Percentiles rank a stretch among this genome's conserved stretches.
Conservation (phyloP, 2,329 filamentous ascomycete species). For the Trichoderma sp. region DNA sequence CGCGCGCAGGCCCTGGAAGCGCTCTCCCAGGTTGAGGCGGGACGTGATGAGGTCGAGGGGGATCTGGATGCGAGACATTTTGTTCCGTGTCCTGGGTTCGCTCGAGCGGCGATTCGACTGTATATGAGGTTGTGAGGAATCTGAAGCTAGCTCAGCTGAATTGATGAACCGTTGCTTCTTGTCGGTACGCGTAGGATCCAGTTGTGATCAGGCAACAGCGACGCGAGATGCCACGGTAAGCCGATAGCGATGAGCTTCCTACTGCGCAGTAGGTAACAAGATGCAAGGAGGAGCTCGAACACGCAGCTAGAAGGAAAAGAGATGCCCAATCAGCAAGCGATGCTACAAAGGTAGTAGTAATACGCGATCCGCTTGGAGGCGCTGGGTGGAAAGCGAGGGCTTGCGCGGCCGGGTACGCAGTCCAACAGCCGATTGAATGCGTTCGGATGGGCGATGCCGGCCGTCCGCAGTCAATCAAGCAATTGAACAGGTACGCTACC, state of each 20-base stretch:
- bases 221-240: slow-evolving; percentile 22
- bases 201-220: slow-evolving; percentile 15
- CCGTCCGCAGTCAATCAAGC: background rate
- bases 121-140: background rate
- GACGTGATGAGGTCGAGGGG: slow-evolving; percentile 90
- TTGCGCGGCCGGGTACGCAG: slow-evolving; percentile 25
- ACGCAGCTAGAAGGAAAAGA: slow-evolving; percentile 11
- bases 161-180: background rate
- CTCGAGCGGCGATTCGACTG: background rate
- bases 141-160: no score
- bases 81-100: slow-evolving; percentile 8
- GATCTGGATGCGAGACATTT: slow-evolving; percentile 87
- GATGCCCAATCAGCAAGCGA: slow-evolving; percentile 11
- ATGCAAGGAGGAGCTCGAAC: slow-evolving; percentile 16
- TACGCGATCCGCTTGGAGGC: background rate
- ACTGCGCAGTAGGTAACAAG: no score
- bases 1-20: slow-evolving; percentile 79
- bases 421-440: background rate
- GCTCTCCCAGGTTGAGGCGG: slow-evolving; percentile 80
- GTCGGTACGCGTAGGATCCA: slow-evolving; percentile 1
- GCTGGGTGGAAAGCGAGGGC: background rate
- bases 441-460: background rate
- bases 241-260: background rate
- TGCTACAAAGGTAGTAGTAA: background rate
- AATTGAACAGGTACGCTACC: background rate